phyloP scores from a whole-genome alignment of 768 basidiomycete species.

The Mrakia blollopis region DNA sequence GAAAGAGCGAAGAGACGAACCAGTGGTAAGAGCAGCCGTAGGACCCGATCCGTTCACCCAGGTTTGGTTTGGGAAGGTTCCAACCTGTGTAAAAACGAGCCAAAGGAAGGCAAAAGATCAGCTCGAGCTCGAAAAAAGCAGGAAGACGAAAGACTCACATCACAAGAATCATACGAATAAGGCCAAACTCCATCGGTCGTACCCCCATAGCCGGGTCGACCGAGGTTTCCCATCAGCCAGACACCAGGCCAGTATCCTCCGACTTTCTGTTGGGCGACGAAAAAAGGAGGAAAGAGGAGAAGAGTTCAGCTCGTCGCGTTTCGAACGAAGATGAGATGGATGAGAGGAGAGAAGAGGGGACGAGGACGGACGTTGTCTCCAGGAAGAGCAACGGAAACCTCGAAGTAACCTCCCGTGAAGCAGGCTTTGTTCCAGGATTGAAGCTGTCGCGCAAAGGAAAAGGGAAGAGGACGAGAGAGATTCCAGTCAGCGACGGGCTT shows the following conservation, averaged over 20 bases:
- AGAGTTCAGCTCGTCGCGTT: neutral
- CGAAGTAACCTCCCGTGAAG: slow-evolving; percentile 87
- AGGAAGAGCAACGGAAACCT: slow-evolving; percentile 47
- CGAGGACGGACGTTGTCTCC: slow-evolving; percentile 42
- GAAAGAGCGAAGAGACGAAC: slow-evolving; percentile 13
- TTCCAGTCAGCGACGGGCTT: neutral
- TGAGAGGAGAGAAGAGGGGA: neutral
- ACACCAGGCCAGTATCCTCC: slow-evolving; percentile 84
- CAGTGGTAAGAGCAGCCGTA: slow-evolving; percentile 40
- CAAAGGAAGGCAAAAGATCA: neutral
- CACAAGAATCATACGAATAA: slow-evolving; percentile 46
- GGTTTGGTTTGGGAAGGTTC: slow-evolving; percentile 80
- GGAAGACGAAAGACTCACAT: neutral
- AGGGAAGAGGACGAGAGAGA: neutral
- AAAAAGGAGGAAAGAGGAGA: slow-evolving; percentile 44
- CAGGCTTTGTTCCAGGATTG: slow-evolving; percentile 92
- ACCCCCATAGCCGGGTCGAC: slow-evolving; percentile 54
- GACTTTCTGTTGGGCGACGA: slow-evolving; percentile 61
- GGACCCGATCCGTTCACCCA: slow-evolving; percentile 42
- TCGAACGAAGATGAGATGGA: too few species aligned
- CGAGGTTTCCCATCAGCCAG: slow-evolving; percentile 51
- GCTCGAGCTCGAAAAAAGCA: neutral
- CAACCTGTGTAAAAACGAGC: slow-evolving; percentile 57
- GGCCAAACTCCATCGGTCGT: slow-evolving; percentile 84
- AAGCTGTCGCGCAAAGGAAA: slow-evolving; percentile 40